Base-by-base conservation (phyloP, 208 protist genomes). In the Wallacemonas rigidus region DNA sequence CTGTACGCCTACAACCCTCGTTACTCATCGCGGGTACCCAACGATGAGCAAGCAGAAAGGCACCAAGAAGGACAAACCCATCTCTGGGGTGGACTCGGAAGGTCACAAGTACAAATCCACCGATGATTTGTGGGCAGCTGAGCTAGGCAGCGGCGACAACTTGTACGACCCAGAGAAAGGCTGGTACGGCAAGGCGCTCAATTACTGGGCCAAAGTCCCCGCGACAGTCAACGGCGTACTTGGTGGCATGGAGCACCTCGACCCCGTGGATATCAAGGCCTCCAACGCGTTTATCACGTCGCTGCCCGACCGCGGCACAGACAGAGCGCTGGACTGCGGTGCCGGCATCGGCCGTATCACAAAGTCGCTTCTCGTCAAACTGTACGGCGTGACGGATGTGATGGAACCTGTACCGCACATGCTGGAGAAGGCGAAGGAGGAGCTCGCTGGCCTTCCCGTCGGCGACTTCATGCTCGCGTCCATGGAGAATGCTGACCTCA, bases 321-420 rank as follows among this genome's bases (percentile, higher is more conserved):
- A 26, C n/a, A 87, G 89, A 5, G 93, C 92, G 8, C 75, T 98
- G 38, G 95, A 98, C 77, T 95, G 87, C 69, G 95, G 92, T 57
- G 92, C 93, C 9, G 95, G 95, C 15, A 96, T 98, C 69, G 95
- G 95, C n/a, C 87, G 95, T 48, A 92, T 98, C 44, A 81, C 90
- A 2, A 90, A 93, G 72, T 54, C 75, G 1, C 82, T 98, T 17
- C 82, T 98, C 11, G 74, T 76, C 7, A 62, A 56, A 9, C 65
- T 95, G 65, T 97, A 97, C 77, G 72, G 73, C 9, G 64, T 67
- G 38, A 92, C 88, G 4, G 93, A 97, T 68, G 56, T 98, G 39
- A 71, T 97, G 56, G 93, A 98, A 81, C 95, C 93, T 39, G 82
- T 94, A 67, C 76, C 72, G 61, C 87, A 90, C 65, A 94, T 98